Conservation (phyloP, 768 basidiomycete species). For the Podaxis pistillaris region DNA sequence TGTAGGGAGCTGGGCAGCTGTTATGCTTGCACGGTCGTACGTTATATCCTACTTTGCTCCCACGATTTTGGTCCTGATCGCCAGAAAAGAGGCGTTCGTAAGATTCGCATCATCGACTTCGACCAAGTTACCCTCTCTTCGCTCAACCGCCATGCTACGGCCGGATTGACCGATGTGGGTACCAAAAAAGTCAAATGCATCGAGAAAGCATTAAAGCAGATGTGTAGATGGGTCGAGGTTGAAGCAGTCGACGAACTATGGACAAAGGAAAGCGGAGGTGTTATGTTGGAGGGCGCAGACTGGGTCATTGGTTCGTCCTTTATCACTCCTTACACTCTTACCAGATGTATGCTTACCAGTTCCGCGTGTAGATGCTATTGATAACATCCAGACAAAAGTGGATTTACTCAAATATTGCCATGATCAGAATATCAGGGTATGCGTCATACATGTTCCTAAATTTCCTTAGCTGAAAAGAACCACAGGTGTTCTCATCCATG, state of each 20-base stretch:
- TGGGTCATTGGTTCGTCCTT: conserved; percentile 82
- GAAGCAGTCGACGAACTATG: conserved; percentile 85
- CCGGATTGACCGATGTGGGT: conserved; percentile 85
- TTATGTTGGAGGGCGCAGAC: conserved; percentile 77
- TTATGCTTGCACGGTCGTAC: conserved; percentile 90
- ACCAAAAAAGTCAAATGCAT: conserved; percentile 87
- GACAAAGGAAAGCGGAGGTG: conserved; percentile 76
- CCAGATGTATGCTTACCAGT: background rate
- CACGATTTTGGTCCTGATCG: background rate
- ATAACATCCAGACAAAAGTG: conserved; percentile 96
- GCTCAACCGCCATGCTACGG: conserved; percentile 92
- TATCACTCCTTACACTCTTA: background rate
- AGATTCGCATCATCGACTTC: conserved; percentile 85
- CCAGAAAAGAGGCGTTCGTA: conserved; percentile 60
- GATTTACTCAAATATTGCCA: conserved; percentile 90
- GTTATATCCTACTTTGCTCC: conserved; percentile 27
- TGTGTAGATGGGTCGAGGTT: conserved; percentile 86
- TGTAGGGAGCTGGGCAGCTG: conserved; percentile 93
- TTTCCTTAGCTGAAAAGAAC: background rate
- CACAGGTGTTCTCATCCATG: conserved; percentile 95
- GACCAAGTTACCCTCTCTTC: conserved; percentile 96
- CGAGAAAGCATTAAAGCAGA: conserved; percentile 61
- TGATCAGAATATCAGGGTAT: conserved; percentile 72
- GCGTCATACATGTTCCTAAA: background rate
- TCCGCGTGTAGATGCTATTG: conserved; percentile 75